Evolutionary conservation across 331 rosid genomes (phyloP).

Genomic region (Acacia pycnantha): DNA sequence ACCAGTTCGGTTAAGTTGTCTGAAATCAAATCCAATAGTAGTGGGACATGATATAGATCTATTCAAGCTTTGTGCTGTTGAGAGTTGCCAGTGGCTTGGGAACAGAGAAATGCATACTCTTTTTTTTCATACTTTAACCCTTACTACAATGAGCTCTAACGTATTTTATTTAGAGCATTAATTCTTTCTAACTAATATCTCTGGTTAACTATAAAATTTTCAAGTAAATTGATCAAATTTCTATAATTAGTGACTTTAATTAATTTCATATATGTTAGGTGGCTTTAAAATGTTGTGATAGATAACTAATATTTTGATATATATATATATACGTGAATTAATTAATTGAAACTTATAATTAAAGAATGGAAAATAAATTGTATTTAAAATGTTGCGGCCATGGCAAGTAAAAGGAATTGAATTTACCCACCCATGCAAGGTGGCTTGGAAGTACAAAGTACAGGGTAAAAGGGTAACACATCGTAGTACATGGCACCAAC

Average conservation of each 20-base stretch:
- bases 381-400: conserved; percentile 5
- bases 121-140: no score
- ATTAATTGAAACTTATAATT: neutral
- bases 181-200: no score
- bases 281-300: no score
- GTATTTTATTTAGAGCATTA: no score
- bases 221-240: no score
- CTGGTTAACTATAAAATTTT: no score
- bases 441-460: conserved; percentile 6
- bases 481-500: conserved; percentile 30
- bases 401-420: conserved; percentile 32
- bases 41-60: neutral
- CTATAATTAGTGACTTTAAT: no score
- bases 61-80: neutral
- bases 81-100: conserved; percentile 31
- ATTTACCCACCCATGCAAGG: neutral
- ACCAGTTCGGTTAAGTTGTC: neutral
- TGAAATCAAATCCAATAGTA: neutral
- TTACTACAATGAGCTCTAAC: no score
- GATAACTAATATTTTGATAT: no score
- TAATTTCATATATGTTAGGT: no score
- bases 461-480: neutral
- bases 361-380: neutral
- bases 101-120: conserved; percentile 28
- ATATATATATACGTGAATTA: no score